Base-by-base conservation (phyloP, 495 filamentous ascomycete genomes). In the Tuber aestivum region DNA sequence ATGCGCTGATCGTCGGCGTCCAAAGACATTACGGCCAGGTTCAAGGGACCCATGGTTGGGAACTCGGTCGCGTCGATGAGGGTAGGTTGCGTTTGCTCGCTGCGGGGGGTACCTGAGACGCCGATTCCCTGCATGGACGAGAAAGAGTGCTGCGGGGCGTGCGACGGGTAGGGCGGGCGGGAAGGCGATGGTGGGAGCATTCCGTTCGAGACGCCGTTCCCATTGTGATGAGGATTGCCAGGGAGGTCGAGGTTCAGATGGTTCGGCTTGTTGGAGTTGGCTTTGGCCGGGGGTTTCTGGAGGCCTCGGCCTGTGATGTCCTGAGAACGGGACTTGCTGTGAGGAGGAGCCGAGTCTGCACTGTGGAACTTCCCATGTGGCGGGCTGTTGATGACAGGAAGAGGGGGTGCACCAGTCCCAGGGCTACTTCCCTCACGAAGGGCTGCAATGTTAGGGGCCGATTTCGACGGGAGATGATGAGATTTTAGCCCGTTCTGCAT, bases 1-100 rank as follows among this genome's bases (percentile, higher is more conserved):
- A 90, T 84, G 74, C 89, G 84, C 21, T 85, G 84, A 0, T 84
- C 80, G 16, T 85, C 86, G 18, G 87, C 88, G 44, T 86, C 81
- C 18, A 87, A 87, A 72, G 86, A 84, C 79, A 91, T 83, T 42
- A 88, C 87, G n/a, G 84, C 86, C 32, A 83, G 78, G 45, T 86
- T 84, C 69, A 89, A 87, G 35, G 85, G 85, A 18, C 82, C 83
- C 0, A 86, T 84, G 0, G 86, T 79, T 1, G 85, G 84, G 3
- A 87, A 83, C 32, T 82, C 82, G 8, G 73, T 76, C 38, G 56
- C 71, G 37, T 71, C 74, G 70, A 75, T 70, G 21, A 82, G 74
- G 38, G 48, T 76, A 9, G 76, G 77, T 37, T 65, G 71, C 45
- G 70, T 70, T 75, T 56, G 80, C 70, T 74, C 80, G 80, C 20